Evolutionary conservation across 2,329 filamentous ascomycete genomes (phyloP).

Genomic region (Scopulariopsis brevicaulis): DNA sequence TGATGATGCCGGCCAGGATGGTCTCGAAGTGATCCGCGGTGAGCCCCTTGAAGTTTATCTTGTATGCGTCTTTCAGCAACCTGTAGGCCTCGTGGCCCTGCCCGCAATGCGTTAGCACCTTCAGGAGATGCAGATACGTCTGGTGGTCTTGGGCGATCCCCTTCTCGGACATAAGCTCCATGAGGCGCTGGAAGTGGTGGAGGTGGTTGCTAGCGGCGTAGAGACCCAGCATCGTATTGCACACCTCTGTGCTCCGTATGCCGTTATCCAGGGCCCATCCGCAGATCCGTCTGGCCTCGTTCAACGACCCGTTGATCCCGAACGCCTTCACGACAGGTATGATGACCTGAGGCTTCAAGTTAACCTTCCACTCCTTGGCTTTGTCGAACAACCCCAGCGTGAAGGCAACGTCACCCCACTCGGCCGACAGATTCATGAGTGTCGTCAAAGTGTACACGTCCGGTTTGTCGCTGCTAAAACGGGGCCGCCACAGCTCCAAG

Average conservation of each 20-base stretch:
- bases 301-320: conserved; percentile 28
- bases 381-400: conserved; percentile 54
- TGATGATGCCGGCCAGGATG: conserved; percentile 21
- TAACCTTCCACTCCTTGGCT: conserved; percentile 41
- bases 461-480: conserved; percentile 39
- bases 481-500: conserved; percentile 48
- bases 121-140: conserved; percentile 38
- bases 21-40: conserved; percentile 13
- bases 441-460: conserved; percentile 58
- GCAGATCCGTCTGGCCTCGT: conserved; percentile 24
- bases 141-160: conserved; percentile 33
- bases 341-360: conserved; percentile 45
- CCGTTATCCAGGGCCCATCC: conserved; percentile 38
- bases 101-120: conserved; percentile 33
- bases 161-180: conserved; percentile 34
- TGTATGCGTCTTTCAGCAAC: conserved; percentile 30
- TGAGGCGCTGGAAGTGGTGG: conserved; percentile 32
- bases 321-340: conserved; percentile 57
- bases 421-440: conserved; percentile 61
- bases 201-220: conserved; percentile 52
- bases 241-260: conserved; percentile 49
- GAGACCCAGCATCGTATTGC: conserved; percentile 66
- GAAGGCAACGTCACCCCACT: conserved; percentile 60
- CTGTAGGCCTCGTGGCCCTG: conserved; percentile 37
- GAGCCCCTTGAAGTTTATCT: conserved; percentile 40